Conservation (phyloP, 768 basidiomycete species). For the Termitomyces sp. region DNA sequence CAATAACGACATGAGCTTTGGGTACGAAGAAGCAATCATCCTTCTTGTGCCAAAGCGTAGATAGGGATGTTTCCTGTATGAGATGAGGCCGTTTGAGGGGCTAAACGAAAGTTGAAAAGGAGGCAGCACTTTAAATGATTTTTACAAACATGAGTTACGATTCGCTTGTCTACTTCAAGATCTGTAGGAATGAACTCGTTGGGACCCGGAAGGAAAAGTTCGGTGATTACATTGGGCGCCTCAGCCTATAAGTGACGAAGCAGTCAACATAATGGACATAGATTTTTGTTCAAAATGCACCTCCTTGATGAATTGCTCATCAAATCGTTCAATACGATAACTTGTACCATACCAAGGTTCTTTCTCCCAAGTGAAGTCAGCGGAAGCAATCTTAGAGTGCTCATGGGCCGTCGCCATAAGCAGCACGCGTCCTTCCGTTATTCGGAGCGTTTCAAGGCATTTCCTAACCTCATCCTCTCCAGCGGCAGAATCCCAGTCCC, state of each 20-base stretch:
- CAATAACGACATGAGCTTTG: constrained; percentile 72
- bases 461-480: constrained; percentile 51
- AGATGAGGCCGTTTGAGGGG: constrained; percentile 71
- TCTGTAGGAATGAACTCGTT: constrained; percentile 91
- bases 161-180: constrained; percentile 75
- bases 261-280: not conserved
- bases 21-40: constrained; percentile 97
- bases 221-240: constrained; percentile 55
- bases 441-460: constrained; percentile 54
- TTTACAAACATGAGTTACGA: constrained; percentile 49
- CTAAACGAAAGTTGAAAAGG: constrained; percentile 32
- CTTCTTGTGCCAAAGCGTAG: constrained; percentile 92
- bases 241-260: constrained; percentile 43
- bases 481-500: constrained; percentile 62
- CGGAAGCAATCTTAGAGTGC: constrained; percentile 41
- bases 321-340: constrained; percentile 72
- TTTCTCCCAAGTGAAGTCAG: constrained; percentile 50
- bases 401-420: constrained; percentile 77
- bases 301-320: constrained; percentile 54
- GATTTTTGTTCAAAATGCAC: constrained; percentile 21
- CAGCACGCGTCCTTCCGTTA: constrained; percentile 61
- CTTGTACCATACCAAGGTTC: constrained; percentile 94
- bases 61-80: constrained; percentile 65
- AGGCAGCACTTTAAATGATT: not conserved
- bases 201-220: constrained; percentile 73